Evolutionary conservation across 2,329 filamentous ascomycete genomes (phyloP).

Genomic region (Coniochaeta sp.): DNA sequence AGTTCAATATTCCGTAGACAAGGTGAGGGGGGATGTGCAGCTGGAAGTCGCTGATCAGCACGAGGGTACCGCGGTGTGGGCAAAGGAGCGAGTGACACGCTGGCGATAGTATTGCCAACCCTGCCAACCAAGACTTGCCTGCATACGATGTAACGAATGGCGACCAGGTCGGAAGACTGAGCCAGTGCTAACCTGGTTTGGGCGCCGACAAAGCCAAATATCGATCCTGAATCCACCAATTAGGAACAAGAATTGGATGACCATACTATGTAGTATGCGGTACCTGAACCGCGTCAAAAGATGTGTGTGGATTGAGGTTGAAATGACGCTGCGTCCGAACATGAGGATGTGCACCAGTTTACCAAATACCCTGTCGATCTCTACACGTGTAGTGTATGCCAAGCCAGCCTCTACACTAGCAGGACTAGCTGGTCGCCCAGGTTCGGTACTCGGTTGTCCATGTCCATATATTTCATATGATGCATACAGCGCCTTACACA

Average conservation of each 20-base stretch:
- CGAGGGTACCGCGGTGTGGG: neutral
- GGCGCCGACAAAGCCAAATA: neutral
- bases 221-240: neutral
- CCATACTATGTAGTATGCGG: neutral
- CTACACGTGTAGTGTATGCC: no score
- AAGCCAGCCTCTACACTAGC: no score
- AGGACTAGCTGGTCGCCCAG: no score
- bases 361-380: neutral
- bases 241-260: neutral
- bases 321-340: neutral
- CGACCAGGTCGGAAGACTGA: neutral
- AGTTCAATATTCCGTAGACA: neutral
- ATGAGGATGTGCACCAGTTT: no score
- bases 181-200: neutral
- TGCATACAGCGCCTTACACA: no score
- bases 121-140: neutral
- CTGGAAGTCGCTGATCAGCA: neutral
- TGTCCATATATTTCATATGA: no score
- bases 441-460: no score
- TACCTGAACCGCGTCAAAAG: neutral
- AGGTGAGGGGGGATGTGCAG: neutral
- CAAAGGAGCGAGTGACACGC: neutral
- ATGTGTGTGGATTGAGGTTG: neutral
- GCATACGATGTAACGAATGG: neutral
- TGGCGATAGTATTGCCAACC: neutral